phyloP scores from a whole-genome alignment of 2,329 filamentous ascomycete species.

The Fusarium siculi region DNA sequence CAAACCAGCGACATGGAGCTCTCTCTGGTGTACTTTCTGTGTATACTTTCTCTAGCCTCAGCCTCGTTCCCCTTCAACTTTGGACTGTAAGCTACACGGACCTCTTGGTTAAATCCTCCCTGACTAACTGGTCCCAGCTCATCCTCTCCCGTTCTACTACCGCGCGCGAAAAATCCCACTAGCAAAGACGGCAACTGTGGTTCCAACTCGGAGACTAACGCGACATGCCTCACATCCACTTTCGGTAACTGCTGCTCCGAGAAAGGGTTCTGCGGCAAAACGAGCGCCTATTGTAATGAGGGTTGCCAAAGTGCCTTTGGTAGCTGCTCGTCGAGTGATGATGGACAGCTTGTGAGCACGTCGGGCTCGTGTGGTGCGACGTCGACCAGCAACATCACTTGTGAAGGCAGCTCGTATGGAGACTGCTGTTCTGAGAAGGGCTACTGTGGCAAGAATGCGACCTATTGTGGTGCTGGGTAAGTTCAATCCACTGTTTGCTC shows the following conservation, averaged over 20 bases:
- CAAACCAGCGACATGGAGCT: neutral
- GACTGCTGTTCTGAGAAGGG: neutral
- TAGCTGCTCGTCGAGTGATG: neutral
- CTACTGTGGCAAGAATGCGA: neutral
- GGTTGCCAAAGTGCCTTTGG: neutral
- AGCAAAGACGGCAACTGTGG: neutral
- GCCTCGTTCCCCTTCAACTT: neutral
- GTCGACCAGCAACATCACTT: neutral
- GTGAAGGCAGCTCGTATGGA: neutral
- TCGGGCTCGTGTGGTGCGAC: neutral
- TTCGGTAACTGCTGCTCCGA: neutral
- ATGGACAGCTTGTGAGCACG: neutral
- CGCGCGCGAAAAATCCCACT: neutral
- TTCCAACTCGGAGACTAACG: neutral
- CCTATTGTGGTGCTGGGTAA: neutral
- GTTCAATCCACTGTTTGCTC: neutral
- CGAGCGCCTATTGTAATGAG: neutral
- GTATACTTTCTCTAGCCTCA: neutral
- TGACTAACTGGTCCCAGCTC: neutral
- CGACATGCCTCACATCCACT: neutral
- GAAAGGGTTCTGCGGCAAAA: neutral
- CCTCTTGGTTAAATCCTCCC: accelerated
- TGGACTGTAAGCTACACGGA: neutral
- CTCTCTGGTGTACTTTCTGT: neutral
- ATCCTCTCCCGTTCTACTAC: neutral